Base-by-base conservation (phyloP, 2,329 filamentous ascomycete genomes). In the Calonectria multiphialidica region DNA sequence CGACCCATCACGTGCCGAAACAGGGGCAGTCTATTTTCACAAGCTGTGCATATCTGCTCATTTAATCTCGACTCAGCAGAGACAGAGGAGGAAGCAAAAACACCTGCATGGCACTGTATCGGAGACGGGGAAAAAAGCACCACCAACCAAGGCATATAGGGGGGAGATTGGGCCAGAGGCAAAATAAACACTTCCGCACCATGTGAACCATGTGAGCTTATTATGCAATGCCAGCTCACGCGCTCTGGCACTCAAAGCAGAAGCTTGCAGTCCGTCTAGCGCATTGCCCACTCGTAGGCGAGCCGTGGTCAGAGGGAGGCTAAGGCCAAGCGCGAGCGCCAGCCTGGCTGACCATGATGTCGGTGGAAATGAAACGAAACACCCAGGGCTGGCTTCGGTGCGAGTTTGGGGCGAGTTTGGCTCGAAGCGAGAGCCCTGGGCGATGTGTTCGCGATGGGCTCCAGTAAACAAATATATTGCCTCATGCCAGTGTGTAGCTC, bases 281-380 rank as follows among this genome's bases (percentile, higher is more conserved):
- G 62, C 53, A 45, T 44, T 50, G 44, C 23, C 25, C 62, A 23
- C 28, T 66, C 18, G 40, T 18, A 37, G 57, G 33, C 55, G 44
- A 49, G 69, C 30, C 44, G 50, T 45, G 21, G 49, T 44, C 40
- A 62, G 64, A 62, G 71, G 28, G 42, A 37, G 50, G 16, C 12
- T 35, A 59, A 57, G 64, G 53, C 57, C 45, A 42, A 55, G 61
- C 47, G 37, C 71, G 35, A 63, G 37, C 40, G 61, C 59, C 40
- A 40, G 49, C 61, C 25, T 61, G 57, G 53, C 25, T 61, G 57
- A 47, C 33, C 37, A 73, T 75, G 76, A 78, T 78, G 77, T 77
- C 70, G 72, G 76, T 79, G 77, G 77, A 79, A 78, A 79, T 79
- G 77, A 79, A 66, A 65, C 70, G n/a, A 57, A 35, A 66, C 50